phyloP scores from a whole-genome alignment of 2,329 filamentous ascomycete species.

The Pseudogymnoascus sp. region DNA sequence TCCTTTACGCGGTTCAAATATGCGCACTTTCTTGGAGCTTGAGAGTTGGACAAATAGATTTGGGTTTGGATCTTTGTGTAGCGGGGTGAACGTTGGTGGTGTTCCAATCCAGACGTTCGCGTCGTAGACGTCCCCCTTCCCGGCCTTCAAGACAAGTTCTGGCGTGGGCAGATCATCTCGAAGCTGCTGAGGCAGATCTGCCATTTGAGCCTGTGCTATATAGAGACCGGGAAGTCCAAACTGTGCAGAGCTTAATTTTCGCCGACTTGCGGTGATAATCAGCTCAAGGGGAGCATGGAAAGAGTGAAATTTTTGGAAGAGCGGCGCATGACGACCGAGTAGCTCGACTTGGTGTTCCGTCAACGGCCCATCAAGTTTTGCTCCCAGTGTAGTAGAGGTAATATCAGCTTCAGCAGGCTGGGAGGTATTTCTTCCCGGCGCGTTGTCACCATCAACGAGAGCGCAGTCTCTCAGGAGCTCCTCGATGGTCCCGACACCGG shows the following conservation, averaged over 20 bases:
- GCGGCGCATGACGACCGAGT: not conserved
- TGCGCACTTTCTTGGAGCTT: slow-evolving; percentile 61
- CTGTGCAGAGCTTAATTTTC: not conserved
- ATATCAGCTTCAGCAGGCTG: not conserved
- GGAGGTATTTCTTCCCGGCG: not conserved
- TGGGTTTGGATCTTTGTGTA: slow-evolving; percentile 89
- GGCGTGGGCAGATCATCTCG: slow-evolving; percentile 61
- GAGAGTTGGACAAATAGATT: slow-evolving; percentile 84
- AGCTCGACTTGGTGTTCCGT: not conserved
- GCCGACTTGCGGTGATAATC: slow-evolving; percentile 18
- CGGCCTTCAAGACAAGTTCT: slow-evolving; percentile 48
- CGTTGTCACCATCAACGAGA: not conserved
- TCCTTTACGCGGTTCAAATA: slow-evolving; percentile 59
- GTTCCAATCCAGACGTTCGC: slow-evolving; percentile 83
- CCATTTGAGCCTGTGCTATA: slow-evolving; percentile 71
- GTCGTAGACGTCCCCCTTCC: slow-evolving; percentile 77
- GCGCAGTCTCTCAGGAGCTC: slow-evolving; percentile 1
- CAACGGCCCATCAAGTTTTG: not conserved
- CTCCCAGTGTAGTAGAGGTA: not conserved
- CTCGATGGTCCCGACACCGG: slow-evolving; percentile 19
- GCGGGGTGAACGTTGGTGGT: slow-evolving; percentile 78
- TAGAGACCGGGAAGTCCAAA: slow-evolving; percentile 47
- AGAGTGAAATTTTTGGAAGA: slow-evolving; percentile 32
- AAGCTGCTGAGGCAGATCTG: slow-evolving; percentile 55
- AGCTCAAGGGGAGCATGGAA: slow-evolving; percentile 33